Percentiles rank a stretch among this genome's conserved stretches.
phyloP scores from a whole-genome alignment of 2,329 filamentous ascomycete species.

The Trichophyton benhamiae region DNA sequence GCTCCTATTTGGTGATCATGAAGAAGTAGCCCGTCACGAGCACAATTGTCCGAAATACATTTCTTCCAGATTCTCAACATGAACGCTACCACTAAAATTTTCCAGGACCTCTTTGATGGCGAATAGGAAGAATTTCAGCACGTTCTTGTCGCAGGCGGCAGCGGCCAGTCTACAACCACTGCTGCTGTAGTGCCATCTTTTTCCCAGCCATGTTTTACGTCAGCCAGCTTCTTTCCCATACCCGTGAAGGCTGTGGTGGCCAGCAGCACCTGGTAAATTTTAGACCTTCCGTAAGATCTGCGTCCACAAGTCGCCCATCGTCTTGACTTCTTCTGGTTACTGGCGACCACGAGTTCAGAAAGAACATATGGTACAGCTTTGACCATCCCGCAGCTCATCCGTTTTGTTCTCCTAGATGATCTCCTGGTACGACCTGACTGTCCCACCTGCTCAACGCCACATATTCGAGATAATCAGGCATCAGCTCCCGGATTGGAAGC shows the following conservation, averaged over 20 bases:
- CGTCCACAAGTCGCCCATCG: background rate
- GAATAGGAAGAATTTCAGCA: background rate
- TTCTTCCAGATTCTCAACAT: background rate
- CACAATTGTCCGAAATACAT: background rate
- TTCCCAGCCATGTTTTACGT: background rate
- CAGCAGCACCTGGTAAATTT: background rate
- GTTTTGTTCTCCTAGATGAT: background rate
- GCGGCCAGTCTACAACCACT: background rate
- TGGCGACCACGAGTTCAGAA: background rate
- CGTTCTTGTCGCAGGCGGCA: background rate
- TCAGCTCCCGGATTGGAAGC: background rate
- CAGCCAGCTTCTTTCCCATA: background rate
- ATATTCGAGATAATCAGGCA: background rate
- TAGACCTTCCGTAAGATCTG: background rate
- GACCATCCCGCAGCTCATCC: background rate
- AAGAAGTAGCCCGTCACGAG: background rate
- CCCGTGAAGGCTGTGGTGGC: background rate
- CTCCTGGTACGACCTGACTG: background rate
- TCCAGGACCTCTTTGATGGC: background rate
- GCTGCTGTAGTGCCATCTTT: background rate
- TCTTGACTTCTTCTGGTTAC: background rate
- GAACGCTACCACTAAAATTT: background rate
- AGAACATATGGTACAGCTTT: background rate
- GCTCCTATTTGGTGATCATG: background rate
- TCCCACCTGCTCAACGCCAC: background rate